Evolutionary conservation across 768 basidiomycete genomes (phyloP), one percentile per base, ranked within the genome.

Genomic region (Crassisporium funariophilum): DNA sequence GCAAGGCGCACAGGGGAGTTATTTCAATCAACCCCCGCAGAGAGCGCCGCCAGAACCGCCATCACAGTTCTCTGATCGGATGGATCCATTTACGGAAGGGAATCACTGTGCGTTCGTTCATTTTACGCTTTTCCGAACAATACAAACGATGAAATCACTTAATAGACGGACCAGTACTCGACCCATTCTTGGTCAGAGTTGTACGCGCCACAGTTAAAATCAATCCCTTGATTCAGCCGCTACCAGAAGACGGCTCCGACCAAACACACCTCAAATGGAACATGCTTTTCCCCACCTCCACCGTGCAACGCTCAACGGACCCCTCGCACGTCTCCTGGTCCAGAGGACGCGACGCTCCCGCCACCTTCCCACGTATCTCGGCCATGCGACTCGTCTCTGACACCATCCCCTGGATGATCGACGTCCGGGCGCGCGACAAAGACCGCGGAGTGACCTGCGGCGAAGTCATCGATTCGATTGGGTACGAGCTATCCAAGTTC

Each of bases 371-470:
- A 5, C 81, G 84, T 31, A 74, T 84, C 21, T 65, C 66, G 13
- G 71, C 78, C 40, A 63, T 85, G 46, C 74, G 76, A 45, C 69
- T 86, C 42, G 76, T 84, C 52, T 77, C 78, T 19, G 63, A 72
- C 35, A 69, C 75, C 23, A 81, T 78, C 40, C 90, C 89, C 1
- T 92, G 89, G 90, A 84, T 84, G 59, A 85, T 69, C 81, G 17
- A 79, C 76, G 52, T 77, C 81, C 42, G 78, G 70, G 65, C 90
- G 83, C 57, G 77, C 78, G 31, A 66, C 65, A 6, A 75, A 11
- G 75, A 77, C 3, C 16, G 49, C 4, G 89, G 89, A 0, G 84
- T 92, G 16, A 90, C 88, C 2, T 75, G 87, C 55, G 76, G 75
- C 16, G 88, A 92, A 59, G 75, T 91, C 77, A 59, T 89, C 78